phyloP scores from a whole-genome alignment of 225 moss, liverwort and hornwort species.

The Polytrichum formosum region DNA sequence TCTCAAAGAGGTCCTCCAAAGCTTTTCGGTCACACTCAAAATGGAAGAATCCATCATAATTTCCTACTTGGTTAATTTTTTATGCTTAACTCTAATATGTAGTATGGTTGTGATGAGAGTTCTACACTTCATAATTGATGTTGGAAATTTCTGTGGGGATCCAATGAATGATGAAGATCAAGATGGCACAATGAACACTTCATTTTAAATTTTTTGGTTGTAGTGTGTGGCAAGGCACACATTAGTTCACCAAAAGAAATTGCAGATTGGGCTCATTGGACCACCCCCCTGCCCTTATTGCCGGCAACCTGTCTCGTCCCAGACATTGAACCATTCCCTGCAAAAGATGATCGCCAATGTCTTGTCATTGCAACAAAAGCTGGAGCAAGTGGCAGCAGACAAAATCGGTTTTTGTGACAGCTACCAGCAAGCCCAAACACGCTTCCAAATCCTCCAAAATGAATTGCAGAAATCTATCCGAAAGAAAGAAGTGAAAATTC shows the following conservation, averaged over 20 bases:
- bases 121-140: too few relatives aligned
- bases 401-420: slow-evolving; percentile 35
- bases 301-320: slow-evolving; percentile 46
- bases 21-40: too few relatives aligned
- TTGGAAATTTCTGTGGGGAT: too few relatives aligned
- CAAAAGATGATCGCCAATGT: slow-evolving; percentile 56
- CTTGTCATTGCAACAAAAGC: slow-evolving; percentile 46
- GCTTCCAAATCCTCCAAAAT: slow-evolving; percentile 46
- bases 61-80: too few relatives aligned
- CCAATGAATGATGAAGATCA: too few relatives aligned
- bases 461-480: slow-evolving; percentile 40
- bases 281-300: slow-evolving; percentile 51
- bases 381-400: slow-evolving; percentile 34
- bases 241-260: slow-evolving; percentile 45
- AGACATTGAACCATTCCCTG: slow-evolving; percentile 49
- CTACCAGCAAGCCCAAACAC: slow-evolving; percentile 43
- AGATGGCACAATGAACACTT: too few relatives aligned
- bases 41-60: too few relatives aligned
- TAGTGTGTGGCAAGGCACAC: slow-evolving; percentile 57
- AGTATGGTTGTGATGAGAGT: too few relatives aligned
- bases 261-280: slow-evolving; percentile 20
- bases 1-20: too few relatives aligned
- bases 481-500: slow-evolving; percentile 23
- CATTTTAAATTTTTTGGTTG: slow-evolving; percentile 5
- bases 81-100: too few relatives aligned